phyloP scores from a whole-genome alignment of 179 eudicot species.

The Silene vulgaris region DNA sequence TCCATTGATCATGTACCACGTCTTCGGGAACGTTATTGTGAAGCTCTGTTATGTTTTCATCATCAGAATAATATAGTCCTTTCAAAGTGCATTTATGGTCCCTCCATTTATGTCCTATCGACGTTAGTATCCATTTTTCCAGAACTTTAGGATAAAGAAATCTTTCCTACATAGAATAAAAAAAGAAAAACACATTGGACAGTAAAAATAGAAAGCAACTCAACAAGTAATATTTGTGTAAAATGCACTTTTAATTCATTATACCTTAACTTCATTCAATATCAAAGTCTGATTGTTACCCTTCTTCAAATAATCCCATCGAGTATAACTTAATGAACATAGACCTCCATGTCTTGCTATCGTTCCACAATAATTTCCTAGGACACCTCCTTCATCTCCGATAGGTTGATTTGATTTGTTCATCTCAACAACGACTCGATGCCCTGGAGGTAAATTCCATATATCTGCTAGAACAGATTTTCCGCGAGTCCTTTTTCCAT shows the following conservation, averaged over 20 bases:
- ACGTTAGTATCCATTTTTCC: neutral
- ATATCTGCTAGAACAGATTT: neutral
- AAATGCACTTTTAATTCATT: neutral
- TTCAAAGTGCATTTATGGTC: constrained; percentile 7
- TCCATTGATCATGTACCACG: neutral
- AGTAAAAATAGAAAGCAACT: no score
- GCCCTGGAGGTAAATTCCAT: neutral
- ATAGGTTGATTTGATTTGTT: neutral
- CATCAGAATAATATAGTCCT: neutral
- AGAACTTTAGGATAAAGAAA: neutral
- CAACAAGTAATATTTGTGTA: neutral
- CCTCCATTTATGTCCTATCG: neutral
- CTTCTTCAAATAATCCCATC: no score
- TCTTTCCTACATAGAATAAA: neutral
- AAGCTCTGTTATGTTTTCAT: neutral
- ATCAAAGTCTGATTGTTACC: neutral
- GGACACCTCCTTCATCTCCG: constrained; percentile 1
- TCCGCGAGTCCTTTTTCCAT: neutral
- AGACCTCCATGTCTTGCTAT: constrained; percentile 8
- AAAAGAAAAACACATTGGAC: no score
- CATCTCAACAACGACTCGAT: neutral
- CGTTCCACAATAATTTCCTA: constrained; percentile 16
- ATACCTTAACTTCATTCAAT: constrained; percentile 19
- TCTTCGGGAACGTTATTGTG: neutral
- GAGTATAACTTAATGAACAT: no score